phyloP scores from a whole-genome alignment of 2,329 filamentous ascomycete genomes.

The Fusarium staphyleae region DNA sequence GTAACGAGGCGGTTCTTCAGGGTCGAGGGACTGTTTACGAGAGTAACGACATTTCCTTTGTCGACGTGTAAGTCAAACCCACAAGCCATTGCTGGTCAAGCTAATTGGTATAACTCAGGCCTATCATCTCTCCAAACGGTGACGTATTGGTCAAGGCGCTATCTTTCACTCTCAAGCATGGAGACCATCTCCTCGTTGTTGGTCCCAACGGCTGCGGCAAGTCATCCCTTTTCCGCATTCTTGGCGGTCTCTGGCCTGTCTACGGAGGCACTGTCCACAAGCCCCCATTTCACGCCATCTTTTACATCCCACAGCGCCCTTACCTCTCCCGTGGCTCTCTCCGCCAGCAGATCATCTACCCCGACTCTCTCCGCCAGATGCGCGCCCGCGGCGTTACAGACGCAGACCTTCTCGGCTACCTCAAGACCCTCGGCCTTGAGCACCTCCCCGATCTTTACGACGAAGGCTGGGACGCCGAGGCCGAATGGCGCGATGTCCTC shows the following conservation, averaged over 20 bases:
- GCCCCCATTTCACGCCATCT: slow-evolving; percentile 90
- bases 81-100: background rate
- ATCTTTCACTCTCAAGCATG: slow-evolving; percentile 84
- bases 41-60: slow-evolving; percentile 84
- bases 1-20: slow-evolving; percentile 82
- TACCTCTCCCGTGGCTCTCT: slow-evolving; percentile 91
- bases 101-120: slow-evolving; percentile 51
- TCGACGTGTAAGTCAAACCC: slow-evolving; percentile 68
- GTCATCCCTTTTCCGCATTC: slow-evolving; percentile 92
- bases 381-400: slow-evolving; percentile 84
- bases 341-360: slow-evolving; percentile 97
- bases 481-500: slow-evolving; percentile 95
- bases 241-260: slow-evolving; percentile 96
- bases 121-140: slow-evolving; percentile 96
- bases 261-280: slow-evolving; percentile 95
- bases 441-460: slow-evolving; percentile 79
- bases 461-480: slow-evolving; percentile 88
- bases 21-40: slow-evolving; percentile 84
- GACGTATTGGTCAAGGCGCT: slow-evolving; percentile 87
- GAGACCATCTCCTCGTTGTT: slow-evolving; percentile 91
- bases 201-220: slow-evolving; percentile 98
- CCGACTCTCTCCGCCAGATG: slow-evolving; percentile 87
- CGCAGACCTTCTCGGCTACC: slow-evolving; percentile 76
- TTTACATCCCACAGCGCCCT: slow-evolving; percentile 96
- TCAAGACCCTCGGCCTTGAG: slow-evolving; percentile 82